Evolutionary conservation across 2,329 filamentous ascomycete species (phyloP).

Genomic region (Fusarium brachygibbosum): DNA sequence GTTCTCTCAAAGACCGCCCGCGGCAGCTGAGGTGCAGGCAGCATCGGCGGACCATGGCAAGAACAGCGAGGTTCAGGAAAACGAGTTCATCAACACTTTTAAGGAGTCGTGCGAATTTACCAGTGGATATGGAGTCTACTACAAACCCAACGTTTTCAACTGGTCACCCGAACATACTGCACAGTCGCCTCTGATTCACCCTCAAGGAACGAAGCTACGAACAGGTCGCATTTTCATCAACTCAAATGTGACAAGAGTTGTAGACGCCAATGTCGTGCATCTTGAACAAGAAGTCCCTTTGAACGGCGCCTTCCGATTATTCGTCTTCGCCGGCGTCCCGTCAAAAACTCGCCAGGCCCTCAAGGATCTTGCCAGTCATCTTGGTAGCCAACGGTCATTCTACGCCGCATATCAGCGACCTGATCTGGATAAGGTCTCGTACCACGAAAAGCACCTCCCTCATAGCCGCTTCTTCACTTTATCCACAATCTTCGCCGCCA

Average conservation of each 20-base stretch:
- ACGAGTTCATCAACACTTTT: constrained; percentile 89
- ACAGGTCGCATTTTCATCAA: constrained; percentile 83
- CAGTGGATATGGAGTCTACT: constrained; percentile 90
- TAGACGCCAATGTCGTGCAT: constrained; percentile 90
- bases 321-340: constrained; percentile 83
- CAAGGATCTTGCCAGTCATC: constrained; percentile 74
- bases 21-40: constrained; percentile 77
- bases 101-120: constrained; percentile 94
- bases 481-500: constrained; percentile 79
- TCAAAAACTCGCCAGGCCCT: constrained; percentile 72
- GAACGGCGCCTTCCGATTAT: constrained; percentile 89
- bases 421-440: constrained; percentile 73
- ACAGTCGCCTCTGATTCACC: constrained; percentile 77
- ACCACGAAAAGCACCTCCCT: constrained; percentile 87
- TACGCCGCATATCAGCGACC: constrained; percentile 73
- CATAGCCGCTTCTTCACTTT: constrained; percentile 87
- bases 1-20: constrained; percentile 84
- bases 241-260: constrained; percentile 85
- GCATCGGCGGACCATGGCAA: constrained; percentile 62
- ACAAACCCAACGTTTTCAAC: constrained; percentile 85
- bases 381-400: constrained; percentile 78
- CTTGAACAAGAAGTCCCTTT: constrained; percentile 90
- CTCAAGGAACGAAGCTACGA: constrained; percentile 73
- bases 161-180: constrained; percentile 82
- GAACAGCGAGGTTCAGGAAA: constrained; percentile 65